Percentiles rank a stretch among this genome's conserved stretches.
These are phyloP conservation scores for Abrus pulchellus DNA, from an alignment of 306 rosid species.

Conservation along the genomic window DNA sequence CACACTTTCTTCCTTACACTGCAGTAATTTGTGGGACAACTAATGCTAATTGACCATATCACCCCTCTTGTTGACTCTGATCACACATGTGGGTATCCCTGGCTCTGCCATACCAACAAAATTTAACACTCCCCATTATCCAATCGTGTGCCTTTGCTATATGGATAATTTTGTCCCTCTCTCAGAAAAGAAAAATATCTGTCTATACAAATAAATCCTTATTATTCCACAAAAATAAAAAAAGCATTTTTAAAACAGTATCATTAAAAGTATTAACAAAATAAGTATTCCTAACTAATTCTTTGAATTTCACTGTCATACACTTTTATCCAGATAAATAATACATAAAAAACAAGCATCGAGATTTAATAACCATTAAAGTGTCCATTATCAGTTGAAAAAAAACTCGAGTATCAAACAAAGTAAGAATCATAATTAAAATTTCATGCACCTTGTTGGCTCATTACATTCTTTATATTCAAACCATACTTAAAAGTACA, in stretches of 20 bases:
- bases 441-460: neutral
- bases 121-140: conserved; percentile 15
- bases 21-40: conserved; percentile 37
- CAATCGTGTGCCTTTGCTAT: neutral
- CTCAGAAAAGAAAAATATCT: neutral
- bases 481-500: neutral
- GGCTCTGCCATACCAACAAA: conserved; percentile 38
- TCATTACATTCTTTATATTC: neutral
- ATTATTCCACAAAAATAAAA: neutral
- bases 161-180: conserved; percentile 40
- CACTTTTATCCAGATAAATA: neutral
- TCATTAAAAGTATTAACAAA: neutral
- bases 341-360: no score
- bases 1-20: conserved; percentile 29
- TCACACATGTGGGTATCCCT: conserved; percentile 28
- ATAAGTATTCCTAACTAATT: neutral
- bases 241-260: neutral
- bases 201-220: neutral
- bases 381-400: no score
- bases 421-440: neutral
- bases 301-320: neutral
- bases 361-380: no score
- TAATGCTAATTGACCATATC: conserved; percentile 41
- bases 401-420: no score
- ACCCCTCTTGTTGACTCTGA: conserved; percentile 44